A percentile compares a stretch with the other conserved stretches of the same genome.
These are phyloP conservation scores for Leucocoprinus leucothites DNA, from an alignment of 768 basidiomycete genomes.

Conservation along the genomic window DNA sequence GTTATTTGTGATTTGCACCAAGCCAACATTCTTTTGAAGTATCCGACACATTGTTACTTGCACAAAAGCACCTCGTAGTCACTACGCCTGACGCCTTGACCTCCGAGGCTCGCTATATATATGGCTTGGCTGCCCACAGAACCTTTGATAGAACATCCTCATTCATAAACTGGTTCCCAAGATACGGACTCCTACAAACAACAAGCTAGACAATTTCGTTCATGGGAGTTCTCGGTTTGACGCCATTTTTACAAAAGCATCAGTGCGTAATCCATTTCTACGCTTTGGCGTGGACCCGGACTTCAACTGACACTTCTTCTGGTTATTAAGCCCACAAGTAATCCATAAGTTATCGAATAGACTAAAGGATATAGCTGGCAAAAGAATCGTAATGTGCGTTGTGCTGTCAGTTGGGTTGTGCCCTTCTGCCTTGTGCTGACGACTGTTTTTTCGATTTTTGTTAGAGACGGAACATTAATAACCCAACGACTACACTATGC, in stretches of 20 bases:
- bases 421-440: no score
- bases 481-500: constrained; percentile 82
- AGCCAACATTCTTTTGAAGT: no score
- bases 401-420: background rate
- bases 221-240: constrained; percentile 74
- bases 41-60: no score
- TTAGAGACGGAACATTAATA: constrained; percentile 86
- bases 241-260: constrained; percentile 66
- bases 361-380: constrained; percentile 57
- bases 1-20: background rate
- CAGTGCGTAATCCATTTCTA: constrained; percentile 38
- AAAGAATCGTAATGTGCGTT: constrained; percentile 71
- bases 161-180: background rate
- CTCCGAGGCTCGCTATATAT: constrained; percentile 4
- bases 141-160: background rate
- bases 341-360: constrained; percentile 63
- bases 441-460: background rate
- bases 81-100: constrained; percentile 4
- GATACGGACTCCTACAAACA: background rate
- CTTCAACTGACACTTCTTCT: no score
- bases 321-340: constrained; percentile 52
- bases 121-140: constrained; percentile 4
- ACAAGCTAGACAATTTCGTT: constrained; percentile 10
- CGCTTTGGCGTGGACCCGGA: background rate
- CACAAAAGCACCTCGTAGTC: background rate